Evolutionary conservation across 2,329 filamentous ascomycete species (phyloP), one percentile per base, ranked within the genome.

Genomic region (Neopestalotiopsis sp.): DNA sequence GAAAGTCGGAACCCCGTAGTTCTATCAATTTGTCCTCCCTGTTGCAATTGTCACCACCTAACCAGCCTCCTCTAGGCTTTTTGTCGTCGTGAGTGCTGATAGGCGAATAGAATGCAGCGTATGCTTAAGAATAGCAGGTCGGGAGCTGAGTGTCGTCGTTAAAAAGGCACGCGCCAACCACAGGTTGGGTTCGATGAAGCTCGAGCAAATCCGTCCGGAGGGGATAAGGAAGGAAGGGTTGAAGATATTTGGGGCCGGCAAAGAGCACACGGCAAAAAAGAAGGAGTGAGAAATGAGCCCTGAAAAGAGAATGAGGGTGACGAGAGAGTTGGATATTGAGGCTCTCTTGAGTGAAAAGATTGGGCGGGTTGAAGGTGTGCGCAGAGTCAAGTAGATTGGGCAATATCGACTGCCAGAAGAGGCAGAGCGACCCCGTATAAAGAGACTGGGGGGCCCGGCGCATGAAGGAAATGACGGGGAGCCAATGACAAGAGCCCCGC

Each of bases 401-500:
- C 17, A 49, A 45, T 45, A 34, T 56, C 42, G 63, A 38, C 65
- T 67, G 52, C 65, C 65, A 60, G 52, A 67, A 59, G 10, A 38
- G 65, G 65, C 20, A 67, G 65, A 60, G 52, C 17, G 52, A 14
- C 24, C 40, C 56, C 32, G 65, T 67, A 67, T 67, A 67, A 28
- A 59, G 34, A 58, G 65, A 56, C 56, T 24, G 45, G 45, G 24
- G 65, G 56, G 65, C 9, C 28, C 20, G 34, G 30, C 52, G 65
- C 64, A 20, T 60, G 65, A 67, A 34, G 58, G 58, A 67, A 45
- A 67, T 67, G 58, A 67, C 52, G 58, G 52, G 52, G 58, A 56
- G 65, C 65, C 65, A 67, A 67, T 67, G 52, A 67, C 14, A 49
- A 17, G 52, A 59, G 58, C 40, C 65, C 65, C 65, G n/a, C 62